A percentile compares a stretch with the other conserved stretches of the same genome.
These are phyloP conservation scores for Trichoderma simmonsii DNA, from an alignment of 2,329 filamentous ascomycete genomes.

Conservation along the genomic window DNA sequence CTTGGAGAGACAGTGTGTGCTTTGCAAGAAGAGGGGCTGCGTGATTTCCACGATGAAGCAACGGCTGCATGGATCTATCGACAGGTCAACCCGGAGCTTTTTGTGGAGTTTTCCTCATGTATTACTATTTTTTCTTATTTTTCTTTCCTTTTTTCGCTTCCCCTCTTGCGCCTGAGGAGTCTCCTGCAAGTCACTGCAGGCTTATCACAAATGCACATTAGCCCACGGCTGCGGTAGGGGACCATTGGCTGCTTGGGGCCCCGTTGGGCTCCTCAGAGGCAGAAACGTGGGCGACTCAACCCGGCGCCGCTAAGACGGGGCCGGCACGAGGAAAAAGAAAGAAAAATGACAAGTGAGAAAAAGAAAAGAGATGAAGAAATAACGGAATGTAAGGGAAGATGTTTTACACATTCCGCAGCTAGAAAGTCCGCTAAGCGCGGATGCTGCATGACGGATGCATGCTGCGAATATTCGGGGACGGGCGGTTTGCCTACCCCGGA, in stretches of 20 bases:
- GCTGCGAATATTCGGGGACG: neutral
- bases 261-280: neutral
- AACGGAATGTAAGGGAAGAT: neutral
- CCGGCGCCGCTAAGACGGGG: neutral
- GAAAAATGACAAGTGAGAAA: neutral
- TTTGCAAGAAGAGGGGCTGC: slow-evolving; percentile 2
- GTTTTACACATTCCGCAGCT: neutral
- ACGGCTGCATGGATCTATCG: neutral
- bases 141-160: neutral
- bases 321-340: neutral
- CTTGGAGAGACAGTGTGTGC: neutral
- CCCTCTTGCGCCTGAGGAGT: neutral
- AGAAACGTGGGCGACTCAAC: neutral
- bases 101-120: neutral
- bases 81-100: neutral
- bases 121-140: neutral
- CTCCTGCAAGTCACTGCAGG: slow-evolving; percentile 1
- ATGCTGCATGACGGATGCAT: slow-evolving; percentile 1
- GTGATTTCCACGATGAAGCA: slow-evolving; percentile 13
- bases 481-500: neutral
- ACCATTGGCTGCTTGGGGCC: neutral
- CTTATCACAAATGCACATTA: neutral
- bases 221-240: neutral
- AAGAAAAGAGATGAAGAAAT: neutral
- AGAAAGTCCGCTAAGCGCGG: neutral